These are phyloP conservation scores for Tricladium varicosporioides DNA, from an alignment of 2,329 filamentous ascomycete species.

Conservation along the genomic window DNA sequence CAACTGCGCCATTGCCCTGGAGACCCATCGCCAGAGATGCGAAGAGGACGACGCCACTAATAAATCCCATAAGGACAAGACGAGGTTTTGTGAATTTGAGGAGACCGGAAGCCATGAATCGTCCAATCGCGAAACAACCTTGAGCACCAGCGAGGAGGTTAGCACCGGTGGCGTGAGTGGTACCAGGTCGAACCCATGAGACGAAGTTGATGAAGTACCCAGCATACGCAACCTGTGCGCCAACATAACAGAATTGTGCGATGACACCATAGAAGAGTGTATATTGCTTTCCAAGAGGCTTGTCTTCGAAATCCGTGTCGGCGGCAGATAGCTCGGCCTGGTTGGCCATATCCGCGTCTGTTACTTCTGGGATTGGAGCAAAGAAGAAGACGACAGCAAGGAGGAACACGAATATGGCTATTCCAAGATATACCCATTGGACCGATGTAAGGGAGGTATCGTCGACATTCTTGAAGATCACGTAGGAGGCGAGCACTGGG, in stretches of 20 bases:
- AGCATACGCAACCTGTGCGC: slow-evolving; percentile 35
- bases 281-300: slow-evolving; percentile 36
- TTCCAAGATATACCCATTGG: slow-evolving; percentile 80
- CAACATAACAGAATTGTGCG: slow-evolving; percentile 78
- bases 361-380: slow-evolving; percentile 58
- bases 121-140: slow-evolving; percentile 69
- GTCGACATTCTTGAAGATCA: slow-evolving; percentile 62
- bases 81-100: slow-evolving; percentile 63
- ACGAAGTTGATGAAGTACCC: slow-evolving; percentile 62
- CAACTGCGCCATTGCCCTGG: slow-evolving; percentile 50
- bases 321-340: slow-evolving; percentile 33
- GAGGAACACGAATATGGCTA: slow-evolving; percentile 69
- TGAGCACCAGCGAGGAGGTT: slow-evolving; percentile 73
- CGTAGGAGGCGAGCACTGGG: slow-evolving; percentile 65
- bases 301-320: slow-evolving; percentile 22
- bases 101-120: slow-evolving; percentile 64
- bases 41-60: slow-evolving; percentile 58
- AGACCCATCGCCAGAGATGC: slow-evolving; percentile 38
- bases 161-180: slow-evolving; percentile 48
- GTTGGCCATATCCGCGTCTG: slow-evolving; percentile 51
- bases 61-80: slow-evolving; percentile 62
- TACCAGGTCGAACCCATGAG: slow-evolving; percentile 41
- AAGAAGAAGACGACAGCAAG: slow-evolving; percentile 68
- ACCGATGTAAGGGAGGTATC: slow-evolving; percentile 61
- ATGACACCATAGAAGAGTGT: slow-evolving; percentile 69